Conservation (phyloP, 495 filamentous ascomycete species). For the Trichoderma erinaceum region DNA sequence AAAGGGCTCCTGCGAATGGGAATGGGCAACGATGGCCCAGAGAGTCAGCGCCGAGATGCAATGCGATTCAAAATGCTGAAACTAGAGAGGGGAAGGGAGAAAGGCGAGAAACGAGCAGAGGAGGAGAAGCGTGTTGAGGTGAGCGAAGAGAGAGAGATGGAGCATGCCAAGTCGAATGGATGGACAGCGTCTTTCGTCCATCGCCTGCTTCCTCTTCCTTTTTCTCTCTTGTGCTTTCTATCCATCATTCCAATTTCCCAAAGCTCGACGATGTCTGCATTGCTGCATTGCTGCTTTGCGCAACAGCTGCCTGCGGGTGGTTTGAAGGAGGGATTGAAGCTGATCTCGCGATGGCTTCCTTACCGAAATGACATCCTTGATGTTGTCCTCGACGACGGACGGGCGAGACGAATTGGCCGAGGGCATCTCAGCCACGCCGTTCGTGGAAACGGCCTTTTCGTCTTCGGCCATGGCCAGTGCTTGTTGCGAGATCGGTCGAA, state of each 20-base stretch:
- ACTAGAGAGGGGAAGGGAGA: not conserved
- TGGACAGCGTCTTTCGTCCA: not conserved
- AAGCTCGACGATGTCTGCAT: too few species aligned
- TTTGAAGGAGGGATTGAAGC: too few species aligned
- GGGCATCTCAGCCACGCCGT: conserved; percentile 4
- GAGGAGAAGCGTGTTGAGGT: not conserved
- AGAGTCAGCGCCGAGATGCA: conserved; percentile 6
- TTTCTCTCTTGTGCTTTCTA: not conserved
- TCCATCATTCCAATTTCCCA: too few species aligned
- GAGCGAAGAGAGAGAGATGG: not conserved
- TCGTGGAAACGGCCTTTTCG: conserved; percentile 9
- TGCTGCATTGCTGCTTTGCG: too few species aligned
- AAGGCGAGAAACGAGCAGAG: not conserved
- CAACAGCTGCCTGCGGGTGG: too few species aligned
- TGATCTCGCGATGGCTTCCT: not conserved
- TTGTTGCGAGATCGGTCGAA: not conserved
- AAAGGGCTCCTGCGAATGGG: conserved; percentile 9
- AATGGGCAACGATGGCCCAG: not conserved
- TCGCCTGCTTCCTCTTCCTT: not conserved
- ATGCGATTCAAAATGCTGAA: not conserved
- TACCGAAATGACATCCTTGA: conserved; percentile 10
- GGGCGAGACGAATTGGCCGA: conserved; percentile 6
- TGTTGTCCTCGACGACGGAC: conserved; percentile 1
- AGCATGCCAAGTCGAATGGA: not conserved
- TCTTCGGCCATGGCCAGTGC: conserved; percentile 9